Evolutionary conservation across 306 rosid genomes (phyloP), one percentile per base, ranked within the genome.

Genomic region (Prunus davidiana): DNA sequence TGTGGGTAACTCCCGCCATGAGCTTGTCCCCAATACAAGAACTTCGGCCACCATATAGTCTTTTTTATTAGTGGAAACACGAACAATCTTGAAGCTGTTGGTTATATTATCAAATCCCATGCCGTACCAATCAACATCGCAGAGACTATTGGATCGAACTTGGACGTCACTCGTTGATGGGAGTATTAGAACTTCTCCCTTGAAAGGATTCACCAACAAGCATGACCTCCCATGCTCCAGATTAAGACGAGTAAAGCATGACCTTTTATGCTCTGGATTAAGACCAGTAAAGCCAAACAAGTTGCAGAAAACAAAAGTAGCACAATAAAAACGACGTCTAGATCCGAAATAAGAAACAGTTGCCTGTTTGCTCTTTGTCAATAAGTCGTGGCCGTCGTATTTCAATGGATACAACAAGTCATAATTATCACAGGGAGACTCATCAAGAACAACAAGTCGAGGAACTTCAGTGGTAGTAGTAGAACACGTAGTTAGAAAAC

Each of bases 71-170:
- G 3, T 54, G 65, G 19, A 24, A 5, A 22, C 43, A 63, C 20
- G 20, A 28, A 63, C 20, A 63, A 30, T 32, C 68, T 64, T 32
- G 7, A 13, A 34, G 67, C 20, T 30, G 45, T 63, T 63, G 1
- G 46, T 64, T 30, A 32, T 7, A 64, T 16, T 18, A 18, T 64
- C 68, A 64, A 64, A 64, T 64, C 68, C 68, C 68, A 64, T 32
- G 18, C 46, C 68, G 8, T 64, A 64, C 68, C 50, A 64, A 8
- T 64, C 55, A 15, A 50, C 8, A 50, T 13, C n/a, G 2, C 55
- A 50, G 1, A 15, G 18, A 6, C 55, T 6, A 2, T 14, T 0
- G 20, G 30, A 7, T 28, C 22, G 22, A 8, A 63, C 12, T 63
- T 15, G 10, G 47, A 22, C 1, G 14, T 60, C 11, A 63, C 38